Evolutionary conservation across 345 rosid genomes (phyloP), one percentile per base, ranked within the genome.

Genomic region (Trapa bicornis): DNA sequence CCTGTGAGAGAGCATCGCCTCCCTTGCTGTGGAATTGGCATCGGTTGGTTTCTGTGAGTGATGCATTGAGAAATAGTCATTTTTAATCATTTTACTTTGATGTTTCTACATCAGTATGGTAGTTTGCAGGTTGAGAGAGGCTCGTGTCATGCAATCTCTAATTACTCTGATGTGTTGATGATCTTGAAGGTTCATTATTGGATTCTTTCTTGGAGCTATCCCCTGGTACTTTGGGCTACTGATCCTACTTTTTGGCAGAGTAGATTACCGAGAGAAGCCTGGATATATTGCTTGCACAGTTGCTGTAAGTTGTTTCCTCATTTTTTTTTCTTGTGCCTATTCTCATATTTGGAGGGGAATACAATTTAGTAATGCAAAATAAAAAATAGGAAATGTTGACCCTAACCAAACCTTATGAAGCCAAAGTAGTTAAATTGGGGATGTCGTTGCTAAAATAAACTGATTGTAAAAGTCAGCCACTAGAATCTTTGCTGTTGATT

Each of bases 241-340:
- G 63, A 6, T 90, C 71, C 75, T 92, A 64, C 56, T 86, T 47
- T 87, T 89, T 74, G 80, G 83, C 61, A 82, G 92, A 74, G 72
- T 90, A 36, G 97, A 93, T 77, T 68, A 76, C 74, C 77, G 94
- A 65, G 96, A 93, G 83, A 93, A 93, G 71, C 92, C 98, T 38
- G 97, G 97, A 82, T 90, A 86, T 73, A 71, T 92, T 73, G 96
- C 97, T 62, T 92, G 96, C 79, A 81, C 89, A 32, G 78, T 89
- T 64, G 94, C 94, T 48, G 96, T 91, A 75, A 86, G 85, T 81
- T 37, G 64, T 69, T 61, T 37, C 63, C 32, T n/a, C 29, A 22
- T 14, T 67, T 54, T 12, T 1, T 33, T 32, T 58, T 5, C 38
- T 35, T 16, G 5, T 58, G 17, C 22, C 0, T 7, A 50, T 14